phyloP scores from a whole-genome alignment of 1,139 yeast species.

The Arxiozyma heterogenica region DNA sequence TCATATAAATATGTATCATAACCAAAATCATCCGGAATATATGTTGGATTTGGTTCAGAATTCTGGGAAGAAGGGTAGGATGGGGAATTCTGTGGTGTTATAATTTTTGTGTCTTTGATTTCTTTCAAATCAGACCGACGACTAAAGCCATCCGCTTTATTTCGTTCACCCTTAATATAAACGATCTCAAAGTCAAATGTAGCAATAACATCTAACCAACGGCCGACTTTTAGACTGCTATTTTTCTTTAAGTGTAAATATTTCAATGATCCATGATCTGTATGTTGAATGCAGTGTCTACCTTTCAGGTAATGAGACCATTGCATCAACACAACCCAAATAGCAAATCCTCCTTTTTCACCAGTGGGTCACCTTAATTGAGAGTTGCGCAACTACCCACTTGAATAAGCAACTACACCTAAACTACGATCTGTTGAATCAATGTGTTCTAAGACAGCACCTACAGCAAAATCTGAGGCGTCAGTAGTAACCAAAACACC shows the following conservation, averaged over 20 bases:
- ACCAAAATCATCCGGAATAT: no score
- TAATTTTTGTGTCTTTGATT: no score
- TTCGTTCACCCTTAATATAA: neutral
- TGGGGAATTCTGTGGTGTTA: no score
- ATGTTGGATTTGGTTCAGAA: no score
- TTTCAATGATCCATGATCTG: neutral
- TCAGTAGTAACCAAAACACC: neutral
- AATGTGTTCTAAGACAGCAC: neutral
- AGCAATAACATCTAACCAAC: neutral
- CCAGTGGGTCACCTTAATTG: neutral
- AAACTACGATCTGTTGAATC: neutral
- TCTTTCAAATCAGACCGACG: neutral
- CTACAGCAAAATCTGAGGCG: constrained; percentile 1
- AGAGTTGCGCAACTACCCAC: neutral
- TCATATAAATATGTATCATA: no score
- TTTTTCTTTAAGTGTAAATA: neutral
- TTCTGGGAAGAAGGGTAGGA: no score
- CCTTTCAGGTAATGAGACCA: constrained; percentile 1
- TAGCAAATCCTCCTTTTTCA: neutral
- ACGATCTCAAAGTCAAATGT: neutral
- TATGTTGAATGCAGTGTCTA: neutral
- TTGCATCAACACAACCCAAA: neutral
- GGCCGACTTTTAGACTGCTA: neutral
- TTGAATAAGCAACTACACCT: neutral
- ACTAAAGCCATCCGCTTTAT: neutral